Base-by-base conservation (phyloP, 768 basidiomycete genomes). In the Lentinus tigrinus region DNA sequence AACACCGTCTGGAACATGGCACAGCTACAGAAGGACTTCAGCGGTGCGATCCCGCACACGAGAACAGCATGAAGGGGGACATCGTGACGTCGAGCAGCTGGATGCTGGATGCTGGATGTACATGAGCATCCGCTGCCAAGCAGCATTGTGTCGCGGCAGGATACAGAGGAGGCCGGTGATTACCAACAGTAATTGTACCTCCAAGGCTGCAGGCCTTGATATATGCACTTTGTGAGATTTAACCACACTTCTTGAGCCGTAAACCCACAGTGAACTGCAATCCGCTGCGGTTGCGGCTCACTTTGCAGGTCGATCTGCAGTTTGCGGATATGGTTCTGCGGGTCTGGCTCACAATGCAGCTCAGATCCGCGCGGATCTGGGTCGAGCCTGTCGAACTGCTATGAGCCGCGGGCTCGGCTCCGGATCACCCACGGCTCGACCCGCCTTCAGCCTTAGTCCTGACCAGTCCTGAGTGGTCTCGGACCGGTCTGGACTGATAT, bases 151-250 rank as follows among this genome's bases (percentile, higher is more conserved):
- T 86, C 91, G n/a, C 77, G 95, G 56, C 74, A 93, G 52, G 95
- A 98, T 66, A 95, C 93, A 5, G 77, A 78, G 40, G 91, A 94
- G 73, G 92, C 91, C n/a, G n/a, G n/a, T n/a, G n/a, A n/a, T n/a
- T n/a, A n/a, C n/a, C n/a, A n/a, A n/a, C n/a, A n/a, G n/a, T n/a
- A n/a, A n/a, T n/a, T n/a, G n/a, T n/a, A n/a, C n/a, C n/a, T n/a
- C n/a, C n/a, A n/a, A n/a, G n/a, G n/a, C n/a, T n/a, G n/a, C n/a
- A n/a, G n/a, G n/a, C n/a, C n/a, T n/a, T n/a, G n/a, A n/a, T n/a
- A n/a, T n/a, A n/a, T n/a, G n/a, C n/a, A n/a, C n/a, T n/a, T n/a
- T n/a, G n/a, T n/a, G n/a, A n/a, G n/a, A n/a, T n/a, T n/a, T n/a
- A n/a, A n/a, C n/a, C n/a, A n/a, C n/a, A n/a, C n/a, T n/a, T n/a